Percentiles rank a stretch among this genome's conserved stretches.
Evolutionary conservation across 73 alveolate species (phyloP).

Genomic region (Paramecium bursaria): DNA sequence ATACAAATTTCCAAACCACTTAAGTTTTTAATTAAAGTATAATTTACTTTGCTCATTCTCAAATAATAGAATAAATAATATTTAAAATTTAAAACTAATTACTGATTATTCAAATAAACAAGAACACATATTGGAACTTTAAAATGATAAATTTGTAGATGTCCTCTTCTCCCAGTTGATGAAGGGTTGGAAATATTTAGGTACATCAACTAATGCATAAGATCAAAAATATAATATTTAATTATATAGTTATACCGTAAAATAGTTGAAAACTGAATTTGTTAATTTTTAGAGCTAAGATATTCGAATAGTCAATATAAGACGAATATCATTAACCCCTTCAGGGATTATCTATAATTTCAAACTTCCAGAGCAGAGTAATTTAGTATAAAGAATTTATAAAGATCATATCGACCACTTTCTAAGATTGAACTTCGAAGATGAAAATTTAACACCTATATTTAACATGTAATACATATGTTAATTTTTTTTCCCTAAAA

Average conservation of each 20-base stretch:
- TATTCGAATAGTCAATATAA: constrained; percentile 5
- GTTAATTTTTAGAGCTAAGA: not conserved
- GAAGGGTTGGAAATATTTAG: not conserved
- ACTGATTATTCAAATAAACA: not conserved
- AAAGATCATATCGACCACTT: constrained; percentile 74
- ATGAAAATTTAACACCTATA: constrained; percentile 80
- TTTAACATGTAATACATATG: constrained; percentile 70
- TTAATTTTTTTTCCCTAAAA: constrained; percentile 67
- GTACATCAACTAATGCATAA: not conserved
- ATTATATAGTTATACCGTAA: not conserved
- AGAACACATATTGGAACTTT: not conserved
- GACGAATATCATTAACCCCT: constrained; percentile 64
- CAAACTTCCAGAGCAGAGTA: constrained; percentile 71
- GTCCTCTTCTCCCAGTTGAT: not conserved
- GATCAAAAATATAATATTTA: not conserved
- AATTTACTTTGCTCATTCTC: not conserved
- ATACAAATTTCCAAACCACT: too few species aligned
- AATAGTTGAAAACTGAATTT: not conserved
- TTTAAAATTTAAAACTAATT: not conserved
- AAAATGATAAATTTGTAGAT: not conserved
- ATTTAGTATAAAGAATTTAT: constrained; percentile 80
- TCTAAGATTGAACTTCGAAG: constrained; percentile 80
- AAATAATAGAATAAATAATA: constrained; percentile 4
- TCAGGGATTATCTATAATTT: constrained; percentile 47
- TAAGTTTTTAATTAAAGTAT: constrained; percentile 13